phyloP scores from a whole-genome alignment of 495 filamentous ascomycete species.

The Tuber melanosporum region DNA sequence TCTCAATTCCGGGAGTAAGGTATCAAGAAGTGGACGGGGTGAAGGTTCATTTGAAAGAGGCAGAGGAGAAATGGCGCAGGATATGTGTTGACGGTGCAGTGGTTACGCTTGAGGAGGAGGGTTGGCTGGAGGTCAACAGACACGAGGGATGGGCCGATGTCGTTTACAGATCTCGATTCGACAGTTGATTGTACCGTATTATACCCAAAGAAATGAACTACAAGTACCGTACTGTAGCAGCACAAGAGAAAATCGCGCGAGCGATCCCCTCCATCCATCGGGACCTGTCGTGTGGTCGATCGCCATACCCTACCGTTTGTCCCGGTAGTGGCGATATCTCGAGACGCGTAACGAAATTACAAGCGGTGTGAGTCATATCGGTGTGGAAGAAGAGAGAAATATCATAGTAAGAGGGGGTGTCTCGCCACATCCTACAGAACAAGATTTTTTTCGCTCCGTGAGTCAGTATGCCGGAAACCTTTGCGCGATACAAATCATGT shows the following conservation, averaged over 20 bases:
- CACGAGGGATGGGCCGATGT: constrained; percentile 16
- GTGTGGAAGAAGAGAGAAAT: neutral
- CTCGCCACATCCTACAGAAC: neutral
- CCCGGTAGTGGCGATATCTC: neutral
- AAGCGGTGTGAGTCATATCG: neutral
- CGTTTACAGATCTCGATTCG: constrained; percentile 10
- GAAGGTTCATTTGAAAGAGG: constrained; percentile 56
- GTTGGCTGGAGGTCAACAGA: constrained; percentile 56
- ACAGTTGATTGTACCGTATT: neutral
- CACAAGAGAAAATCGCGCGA: neutral
- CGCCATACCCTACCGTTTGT: neutral
- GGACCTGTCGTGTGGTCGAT: neutral
- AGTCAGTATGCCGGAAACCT: neutral
- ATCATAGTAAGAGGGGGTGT: neutral
- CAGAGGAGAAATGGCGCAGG: constrained; percentile 64
- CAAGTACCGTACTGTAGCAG: neutral
- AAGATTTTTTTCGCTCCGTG: neutral
- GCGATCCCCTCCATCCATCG: neutral
- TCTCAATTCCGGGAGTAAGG: constrained; percentile 53
- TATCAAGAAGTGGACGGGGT: constrained; percentile 64
- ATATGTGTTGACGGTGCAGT: constrained; percentile 88
- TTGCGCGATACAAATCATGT: neutral
- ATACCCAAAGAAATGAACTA: neutral
- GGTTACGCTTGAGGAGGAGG: constrained; percentile 59
- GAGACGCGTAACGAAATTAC: neutral